phyloP scores from a whole-genome alignment of 352 stramenopile species.

The Phytophthora quininea region DNA sequence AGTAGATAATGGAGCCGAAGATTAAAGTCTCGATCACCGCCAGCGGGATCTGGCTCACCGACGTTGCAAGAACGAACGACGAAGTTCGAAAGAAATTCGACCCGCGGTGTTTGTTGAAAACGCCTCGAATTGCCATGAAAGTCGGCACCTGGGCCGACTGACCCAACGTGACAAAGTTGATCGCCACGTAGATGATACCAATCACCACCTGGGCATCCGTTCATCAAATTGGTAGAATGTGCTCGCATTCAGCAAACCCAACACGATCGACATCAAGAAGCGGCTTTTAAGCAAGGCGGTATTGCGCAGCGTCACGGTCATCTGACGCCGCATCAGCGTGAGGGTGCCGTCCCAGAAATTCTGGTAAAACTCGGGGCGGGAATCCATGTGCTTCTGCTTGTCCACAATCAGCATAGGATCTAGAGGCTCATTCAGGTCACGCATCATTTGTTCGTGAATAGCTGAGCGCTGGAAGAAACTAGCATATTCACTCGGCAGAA shows the following conservation, averaged over 20 bases:
- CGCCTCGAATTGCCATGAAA: conserved; percentile 56
- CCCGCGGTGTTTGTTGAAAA: conserved; percentile 87
- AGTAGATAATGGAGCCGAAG: conserved; percentile 84
- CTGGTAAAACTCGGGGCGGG: conserved; percentile 29
- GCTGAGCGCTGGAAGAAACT: conserved; percentile 19
- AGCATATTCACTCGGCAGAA: conserved; percentile 15
- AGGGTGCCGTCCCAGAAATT: conserved; percentile 19
- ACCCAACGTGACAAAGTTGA: conserved; percentile 76
- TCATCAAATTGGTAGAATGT: conserved; percentile 25
- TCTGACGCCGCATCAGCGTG: conserved; percentile 27
- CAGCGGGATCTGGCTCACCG: conserved; percentile 40
- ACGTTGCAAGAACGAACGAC: conserved; percentile 65
- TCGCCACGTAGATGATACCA: conserved; percentile 70
- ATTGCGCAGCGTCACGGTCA: conserved; percentile 33
- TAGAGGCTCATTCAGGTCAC: conserved; percentile 5
- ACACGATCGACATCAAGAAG: conserved; percentile 13
- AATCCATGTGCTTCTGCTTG: conserved; percentile 23
- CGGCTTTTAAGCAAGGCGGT: conserved; percentile 26
- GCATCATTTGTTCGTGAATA: conserved; percentile 7
- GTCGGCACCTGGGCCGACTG: conserved; percentile 64
- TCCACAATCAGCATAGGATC: conserved; percentile 5
- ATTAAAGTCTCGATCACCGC: conserved; percentile 61
- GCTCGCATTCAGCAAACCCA: conserved; percentile 20
- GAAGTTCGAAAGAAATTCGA: conserved; percentile 79
- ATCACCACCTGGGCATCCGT: conserved; percentile 16